phyloP scores from a whole-genome alignment of 2,329 filamentous ascomycete genomes.

The Apiospora malaysiana region DNA sequence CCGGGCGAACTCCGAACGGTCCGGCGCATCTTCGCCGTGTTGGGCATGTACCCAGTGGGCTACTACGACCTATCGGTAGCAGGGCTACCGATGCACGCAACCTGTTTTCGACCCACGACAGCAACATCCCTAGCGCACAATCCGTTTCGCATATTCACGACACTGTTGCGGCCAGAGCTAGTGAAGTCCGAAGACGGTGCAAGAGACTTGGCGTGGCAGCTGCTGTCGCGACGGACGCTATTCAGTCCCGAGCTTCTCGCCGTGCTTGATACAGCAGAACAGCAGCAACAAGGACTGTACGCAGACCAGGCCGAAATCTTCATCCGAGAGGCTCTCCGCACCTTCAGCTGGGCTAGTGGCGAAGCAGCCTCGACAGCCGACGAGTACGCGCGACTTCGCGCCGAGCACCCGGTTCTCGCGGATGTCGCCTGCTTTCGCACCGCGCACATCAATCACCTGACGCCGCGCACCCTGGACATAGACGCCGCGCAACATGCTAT shows the following conservation, averaged over 20 bases:
- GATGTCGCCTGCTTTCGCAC: constrained; percentile 43
- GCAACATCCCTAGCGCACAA: constrained; percentile 43
- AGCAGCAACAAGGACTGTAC: constrained; percentile 35
- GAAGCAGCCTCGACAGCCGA: constrained; percentile 45
- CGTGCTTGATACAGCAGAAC: constrained; percentile 44
- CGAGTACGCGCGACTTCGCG: constrained; percentile 48
- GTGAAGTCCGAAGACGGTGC: constrained; percentile 40
- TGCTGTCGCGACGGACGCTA: constrained; percentile 46
- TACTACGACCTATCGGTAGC: constrained; percentile 57
- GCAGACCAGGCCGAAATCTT: constrained; percentile 43
- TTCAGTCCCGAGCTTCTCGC: constrained; percentile 46
- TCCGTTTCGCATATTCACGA: constrained; percentile 53
- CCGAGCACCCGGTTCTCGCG: constrained; percentile 51
- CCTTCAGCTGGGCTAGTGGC: constrained; percentile 52
- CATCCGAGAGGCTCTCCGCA: constrained; percentile 49
- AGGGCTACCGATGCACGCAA: constrained; percentile 57
- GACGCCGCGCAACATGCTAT: constrained; percentile 50
- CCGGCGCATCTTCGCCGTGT: constrained; percentile 49
- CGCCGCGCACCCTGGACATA: constrained; percentile 57
- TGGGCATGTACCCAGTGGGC: constrained; percentile 56
- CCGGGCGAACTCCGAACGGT: constrained; percentile 43
- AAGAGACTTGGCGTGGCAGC: constrained; percentile 38
- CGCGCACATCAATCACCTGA: constrained; percentile 60
- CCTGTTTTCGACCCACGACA: constrained; percentile 52
- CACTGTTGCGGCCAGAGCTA: constrained; percentile 48